Conservation (phyloP, 345 rosid species). For the Linum usitatissimum region DNA sequence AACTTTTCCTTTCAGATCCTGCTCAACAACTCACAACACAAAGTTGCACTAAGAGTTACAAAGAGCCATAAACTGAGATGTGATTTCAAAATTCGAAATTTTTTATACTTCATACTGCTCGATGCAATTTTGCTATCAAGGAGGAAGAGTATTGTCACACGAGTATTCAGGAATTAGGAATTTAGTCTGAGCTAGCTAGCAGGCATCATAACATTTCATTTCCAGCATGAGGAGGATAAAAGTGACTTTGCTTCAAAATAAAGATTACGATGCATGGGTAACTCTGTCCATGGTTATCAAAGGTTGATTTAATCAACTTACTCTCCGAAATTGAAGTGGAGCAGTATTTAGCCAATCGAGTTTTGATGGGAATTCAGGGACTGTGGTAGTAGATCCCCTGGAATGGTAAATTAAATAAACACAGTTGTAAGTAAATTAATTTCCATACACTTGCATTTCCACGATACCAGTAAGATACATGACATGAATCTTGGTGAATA, state of each 20-base stretch:
- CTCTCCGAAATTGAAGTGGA: constrained; percentile 78
- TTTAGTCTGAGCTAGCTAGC: no score
- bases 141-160: neutral
- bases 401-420: constrained; percentile 6
- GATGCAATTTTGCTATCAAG: neutral
- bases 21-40: constrained; percentile 18
- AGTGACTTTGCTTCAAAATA: no score
- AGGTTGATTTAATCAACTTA: constrained; percentile 20
- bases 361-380: constrained; percentile 80
- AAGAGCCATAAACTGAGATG: neutral
- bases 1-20: constrained; percentile 90
- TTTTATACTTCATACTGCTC: neutral
- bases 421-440: neutral
- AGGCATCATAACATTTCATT: no score
- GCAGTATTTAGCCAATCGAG: constrained; percentile 88
- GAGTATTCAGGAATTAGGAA: neutral
- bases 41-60: neutral
- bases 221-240: no score
- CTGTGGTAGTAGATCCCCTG: constrained; percentile 53
- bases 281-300: neutral
- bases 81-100: neutral
- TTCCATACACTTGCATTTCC: neutral
- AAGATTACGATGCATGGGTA: no score
- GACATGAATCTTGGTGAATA: neutral
- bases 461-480: neutral